Conservation (phyloP, 352 stramenopile genomes). For the Pythium biforme region DNA sequence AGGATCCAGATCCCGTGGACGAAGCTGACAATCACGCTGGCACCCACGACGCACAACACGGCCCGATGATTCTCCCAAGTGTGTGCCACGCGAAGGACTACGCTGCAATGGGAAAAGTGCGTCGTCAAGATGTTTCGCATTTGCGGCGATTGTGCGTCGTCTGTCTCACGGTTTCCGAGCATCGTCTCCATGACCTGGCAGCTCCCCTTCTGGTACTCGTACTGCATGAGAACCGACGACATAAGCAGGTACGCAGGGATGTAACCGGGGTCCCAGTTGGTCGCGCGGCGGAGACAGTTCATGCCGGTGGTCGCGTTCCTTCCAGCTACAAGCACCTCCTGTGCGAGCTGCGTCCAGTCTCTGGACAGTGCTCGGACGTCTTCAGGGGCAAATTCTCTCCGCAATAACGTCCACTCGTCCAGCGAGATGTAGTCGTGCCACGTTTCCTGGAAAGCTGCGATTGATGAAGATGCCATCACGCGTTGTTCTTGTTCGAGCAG, state of each 20-base stretch:
- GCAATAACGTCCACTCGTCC: slow-evolving; percentile 26
- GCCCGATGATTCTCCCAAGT: too few relatives aligned
- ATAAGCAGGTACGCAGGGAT: slow-evolving; percentile 28
- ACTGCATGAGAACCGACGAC: slow-evolving; percentile 16
- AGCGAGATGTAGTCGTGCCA: slow-evolving; percentile 11
- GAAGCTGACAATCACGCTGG: slow-evolving; percentile 23
- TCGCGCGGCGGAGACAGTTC: slow-evolving; percentile 32
- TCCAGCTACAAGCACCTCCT: slow-evolving; percentile 12
- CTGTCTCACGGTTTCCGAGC: slow-evolving; percentile 24
- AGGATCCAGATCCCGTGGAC: slow-evolving; percentile 3
- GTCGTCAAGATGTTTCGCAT: slow-evolving; percentile 22
- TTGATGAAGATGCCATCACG: slow-evolving; percentile 1
- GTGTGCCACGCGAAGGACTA: slow-evolving; percentile 23
- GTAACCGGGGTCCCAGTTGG: slow-evolving; percentile 26
- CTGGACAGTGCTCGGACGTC: slow-evolving; percentile 16
- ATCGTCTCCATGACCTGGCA: slow-evolving; percentile 31
- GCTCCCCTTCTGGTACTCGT: slow-evolving; percentile 22
- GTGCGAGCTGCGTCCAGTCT: slow-evolving; percentile 25
- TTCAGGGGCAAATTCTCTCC: not conserved
- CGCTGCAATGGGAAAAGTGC: slow-evolving; percentile 33
- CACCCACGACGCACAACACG: slow-evolving; percentile 19
- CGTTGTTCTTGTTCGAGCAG: slow-evolving; percentile 22
- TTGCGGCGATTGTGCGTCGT: slow-evolving; percentile 11
- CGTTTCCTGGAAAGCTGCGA: slow-evolving; percentile 9
- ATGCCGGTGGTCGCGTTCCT: slow-evolving; percentile 17